Conservation (phyloP, 129 eudicot genomes). For the Flaveria linearis region DNA sequence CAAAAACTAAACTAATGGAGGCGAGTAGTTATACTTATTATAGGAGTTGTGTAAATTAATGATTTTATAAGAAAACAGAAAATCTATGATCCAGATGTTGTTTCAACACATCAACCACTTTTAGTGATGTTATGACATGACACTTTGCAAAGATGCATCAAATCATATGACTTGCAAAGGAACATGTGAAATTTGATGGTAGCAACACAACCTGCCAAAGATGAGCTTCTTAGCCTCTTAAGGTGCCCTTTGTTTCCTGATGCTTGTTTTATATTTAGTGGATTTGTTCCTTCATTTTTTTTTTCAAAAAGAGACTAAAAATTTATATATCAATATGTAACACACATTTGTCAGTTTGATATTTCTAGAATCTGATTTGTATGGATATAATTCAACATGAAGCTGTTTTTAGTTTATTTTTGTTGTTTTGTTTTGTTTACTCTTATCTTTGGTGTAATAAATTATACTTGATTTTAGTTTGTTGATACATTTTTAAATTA, state of each 20-base stretch:
- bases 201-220: constrained; percentile 25
- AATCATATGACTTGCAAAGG: background rate
- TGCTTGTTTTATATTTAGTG: background rate
- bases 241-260: constrained; percentile 14
- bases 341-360: constrained; percentile 13
- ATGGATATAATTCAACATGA: constrained; percentile 5
- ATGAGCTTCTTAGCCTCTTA: constrained; percentile 22
- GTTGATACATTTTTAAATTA: too few species aligned
- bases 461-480: background rate
- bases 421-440: background rate
- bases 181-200: constrained; percentile 35
- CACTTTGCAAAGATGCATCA: constrained; percentile 12
- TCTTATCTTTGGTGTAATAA: background rate
- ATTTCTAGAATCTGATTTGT: background rate
- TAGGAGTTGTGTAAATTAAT: too few species aligned
- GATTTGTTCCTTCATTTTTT: background rate
- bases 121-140: constrained; percentile 11
- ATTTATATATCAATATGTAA: background rate
- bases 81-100: too few species aligned
- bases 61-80: background rate
- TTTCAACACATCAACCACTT: background rate
- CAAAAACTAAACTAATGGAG: background rate
- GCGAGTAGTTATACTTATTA: too few species aligned
- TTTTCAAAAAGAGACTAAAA: background rate
- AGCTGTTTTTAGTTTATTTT: background rate